Conservation (phyloP, 495 filamentous ascomycete genomes). For the Talaromyces proteolyticus region DNA sequence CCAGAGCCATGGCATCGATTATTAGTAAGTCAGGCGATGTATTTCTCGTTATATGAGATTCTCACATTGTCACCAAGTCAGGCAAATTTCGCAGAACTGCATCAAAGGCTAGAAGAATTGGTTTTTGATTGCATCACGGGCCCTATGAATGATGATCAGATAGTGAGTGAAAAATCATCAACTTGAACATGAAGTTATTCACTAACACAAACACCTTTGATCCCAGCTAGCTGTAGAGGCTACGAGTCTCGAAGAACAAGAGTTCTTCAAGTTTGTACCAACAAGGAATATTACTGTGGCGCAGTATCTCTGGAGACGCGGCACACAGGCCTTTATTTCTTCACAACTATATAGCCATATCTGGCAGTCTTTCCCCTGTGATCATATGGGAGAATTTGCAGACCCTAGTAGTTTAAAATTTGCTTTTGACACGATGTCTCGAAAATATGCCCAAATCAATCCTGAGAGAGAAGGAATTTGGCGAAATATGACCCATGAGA, state of each 20-base stretch:
- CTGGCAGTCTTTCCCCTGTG: not conserved
- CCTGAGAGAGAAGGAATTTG: not conserved
- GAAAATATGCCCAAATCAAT: not conserved
- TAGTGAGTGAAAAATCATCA: not conserved
- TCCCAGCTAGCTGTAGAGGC: not conserved
- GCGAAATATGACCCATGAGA: not conserved
- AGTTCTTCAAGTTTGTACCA: not conserved
- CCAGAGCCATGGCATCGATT: not conserved
- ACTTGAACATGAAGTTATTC: not conserved
- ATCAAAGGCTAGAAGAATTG: not conserved
- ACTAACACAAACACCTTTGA: not conserved
- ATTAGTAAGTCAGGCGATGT: not conserved
- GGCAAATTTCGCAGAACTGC: not conserved
- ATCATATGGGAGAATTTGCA: not conserved
- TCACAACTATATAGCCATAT: not conserved
- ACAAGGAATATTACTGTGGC: not conserved
- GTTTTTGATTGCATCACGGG: not conserved
- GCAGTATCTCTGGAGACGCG: not conserved
- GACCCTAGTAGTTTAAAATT: not conserved
- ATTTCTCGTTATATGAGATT: not conserved
- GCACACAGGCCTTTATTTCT: not conserved
- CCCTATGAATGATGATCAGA: not conserved
- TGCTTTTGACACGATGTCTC: not conserved
- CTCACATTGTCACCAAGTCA: not conserved
- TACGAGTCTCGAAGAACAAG: not conserved